phyloP scores from a whole-genome alignment of 2,329 filamentous ascomycete genomes.

The Alternaria sp. region DNA sequence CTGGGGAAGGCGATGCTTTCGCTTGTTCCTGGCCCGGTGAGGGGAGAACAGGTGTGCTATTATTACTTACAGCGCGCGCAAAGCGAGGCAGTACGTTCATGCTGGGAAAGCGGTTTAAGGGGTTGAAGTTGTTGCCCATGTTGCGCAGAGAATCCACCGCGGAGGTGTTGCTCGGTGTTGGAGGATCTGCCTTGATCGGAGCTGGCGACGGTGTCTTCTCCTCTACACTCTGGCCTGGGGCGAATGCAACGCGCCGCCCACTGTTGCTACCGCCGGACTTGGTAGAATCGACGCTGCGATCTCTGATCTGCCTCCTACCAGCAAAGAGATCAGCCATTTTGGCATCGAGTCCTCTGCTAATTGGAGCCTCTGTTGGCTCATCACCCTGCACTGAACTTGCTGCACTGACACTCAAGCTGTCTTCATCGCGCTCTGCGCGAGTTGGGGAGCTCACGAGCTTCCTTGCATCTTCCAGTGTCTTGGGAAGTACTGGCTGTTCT shows the following conservation, averaged over 20 bases:
- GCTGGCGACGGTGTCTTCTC: constrained; percentile 30
- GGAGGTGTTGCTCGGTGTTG: constrained; percentile 54
- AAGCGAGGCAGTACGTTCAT: constrained; percentile 80
- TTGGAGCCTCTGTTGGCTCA: constrained; percentile 43
- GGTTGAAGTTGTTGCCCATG: constrained; percentile 81
- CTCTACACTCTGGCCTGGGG: constrained; percentile 28
- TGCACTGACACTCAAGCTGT: constrained; percentile 58
- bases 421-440: constrained; percentile 56
- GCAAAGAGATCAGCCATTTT: constrained; percentile 74
- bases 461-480: constrained; percentile 89
- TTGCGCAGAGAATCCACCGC: constrained; percentile 83
- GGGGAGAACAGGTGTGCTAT: constrained; percentile 49
- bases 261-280: constrained; percentile 67
- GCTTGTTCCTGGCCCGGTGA: constrained; percentile 46
- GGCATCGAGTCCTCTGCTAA: constrained; percentile 55
- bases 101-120: constrained; percentile 76
- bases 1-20: constrained; percentile 33
- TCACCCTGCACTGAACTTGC: constrained; percentile 58
- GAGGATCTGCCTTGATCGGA: constrained; percentile 34
- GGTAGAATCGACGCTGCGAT: constrained; percentile 78
- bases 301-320: constrained; percentile 68
- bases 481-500: constrained; percentile 68
- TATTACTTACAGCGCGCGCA: constrained; percentile 61
- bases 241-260: constrained; percentile 65
- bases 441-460: constrained; percentile 81